Evolutionary conservation across 2,329 filamentous ascomycete genomes (phyloP).

Genomic region (Colletotrichum kahawae): DNA sequence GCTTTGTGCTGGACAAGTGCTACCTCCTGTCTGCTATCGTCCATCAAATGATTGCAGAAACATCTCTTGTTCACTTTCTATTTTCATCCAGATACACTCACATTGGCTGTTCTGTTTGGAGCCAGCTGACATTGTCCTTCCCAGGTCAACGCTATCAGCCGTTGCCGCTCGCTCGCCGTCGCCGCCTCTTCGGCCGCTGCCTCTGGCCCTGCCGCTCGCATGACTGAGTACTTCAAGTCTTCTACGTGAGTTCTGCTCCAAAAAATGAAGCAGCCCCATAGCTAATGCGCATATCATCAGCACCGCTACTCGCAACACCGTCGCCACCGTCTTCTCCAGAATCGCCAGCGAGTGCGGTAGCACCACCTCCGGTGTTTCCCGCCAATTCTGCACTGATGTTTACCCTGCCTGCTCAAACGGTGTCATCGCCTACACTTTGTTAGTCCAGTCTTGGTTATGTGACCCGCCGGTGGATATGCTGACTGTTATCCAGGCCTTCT

Average conservation of each 20-base stretch:
- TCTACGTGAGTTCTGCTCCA: constrained; percentile 30
- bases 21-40: neutral
- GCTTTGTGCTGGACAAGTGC: neutral
- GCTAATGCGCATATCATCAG: neutral
- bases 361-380: constrained; percentile 50
- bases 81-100: neutral
- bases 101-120: neutral
- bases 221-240: constrained; percentile 70
- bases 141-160: constrained; percentile 51
- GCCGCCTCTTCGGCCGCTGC: constrained; percentile 56
- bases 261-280: rapidly evolving
- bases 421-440: constrained; percentile 59
- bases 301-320: constrained; percentile 47
- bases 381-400: constrained; percentile 64
- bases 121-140: neutral
- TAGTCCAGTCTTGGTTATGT: too few species aligned
- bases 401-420: constrained; percentile 52
- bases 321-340: constrained; percentile 54
- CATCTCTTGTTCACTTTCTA: neutral
- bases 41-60: neutral
- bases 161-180: constrained; percentile 58
- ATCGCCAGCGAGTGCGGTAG: constrained; percentile 62
- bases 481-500: constrained; percentile 35
- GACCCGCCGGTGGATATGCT: too few species aligned
- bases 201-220: constrained; percentile 52